Percentiles rank a stretch among this genome's conserved stretches.
Evolutionary conservation across 768 basidiomycete species (phyloP).

Genomic region (Hydnomerulius pinastri): DNA sequence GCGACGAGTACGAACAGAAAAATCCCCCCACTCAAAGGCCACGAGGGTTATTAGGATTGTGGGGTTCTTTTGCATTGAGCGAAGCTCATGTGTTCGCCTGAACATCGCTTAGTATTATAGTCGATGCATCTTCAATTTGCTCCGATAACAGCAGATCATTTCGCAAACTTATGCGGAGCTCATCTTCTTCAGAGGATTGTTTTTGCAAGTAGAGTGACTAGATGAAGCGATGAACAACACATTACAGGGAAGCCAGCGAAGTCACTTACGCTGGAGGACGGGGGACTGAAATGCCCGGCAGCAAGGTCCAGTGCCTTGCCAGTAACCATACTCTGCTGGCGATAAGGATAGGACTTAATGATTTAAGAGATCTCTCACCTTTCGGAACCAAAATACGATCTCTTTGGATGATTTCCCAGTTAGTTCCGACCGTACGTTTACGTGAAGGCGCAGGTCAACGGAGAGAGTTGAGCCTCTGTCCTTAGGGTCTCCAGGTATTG

Average conservation of each 20-base stretch:
- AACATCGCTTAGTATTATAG: slow-evolving; percentile 17
- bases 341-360: slow-evolving; percentile 3
- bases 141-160: slow-evolving; percentile 50
- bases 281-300: slow-evolving; percentile 25
- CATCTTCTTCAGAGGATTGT: slow-evolving; percentile 24
- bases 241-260: not conserved
- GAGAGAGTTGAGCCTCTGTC: slow-evolving; percentile 49
- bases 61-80: no score
- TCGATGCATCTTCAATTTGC: slow-evolving; percentile 57
- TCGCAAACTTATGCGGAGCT: slow-evolving; percentile 33
- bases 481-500: slow-evolving; percentile 61
- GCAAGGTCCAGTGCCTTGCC: slow-evolving; percentile 67
- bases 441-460: slow-evolving; percentile 58
- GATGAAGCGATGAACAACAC: slow-evolving; percentile 28
- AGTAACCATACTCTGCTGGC: slow-evolving; percentile 48
- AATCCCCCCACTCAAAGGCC: no score
- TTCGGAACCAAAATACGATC: slow-evolving; percentile 67
- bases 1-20: no score
- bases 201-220: slow-evolving; percentile 47
- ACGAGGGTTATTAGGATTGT: no score
- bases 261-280: slow-evolving; percentile 15
- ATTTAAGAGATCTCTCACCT: slow-evolving; percentile 46
- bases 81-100: not conserved
- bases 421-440: slow-evolving; percentile 43
- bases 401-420: slow-evolving; percentile 35